Base-by-base conservation (phyloP, 441 rosid genomes). In the Mallotus japonicus region DNA sequence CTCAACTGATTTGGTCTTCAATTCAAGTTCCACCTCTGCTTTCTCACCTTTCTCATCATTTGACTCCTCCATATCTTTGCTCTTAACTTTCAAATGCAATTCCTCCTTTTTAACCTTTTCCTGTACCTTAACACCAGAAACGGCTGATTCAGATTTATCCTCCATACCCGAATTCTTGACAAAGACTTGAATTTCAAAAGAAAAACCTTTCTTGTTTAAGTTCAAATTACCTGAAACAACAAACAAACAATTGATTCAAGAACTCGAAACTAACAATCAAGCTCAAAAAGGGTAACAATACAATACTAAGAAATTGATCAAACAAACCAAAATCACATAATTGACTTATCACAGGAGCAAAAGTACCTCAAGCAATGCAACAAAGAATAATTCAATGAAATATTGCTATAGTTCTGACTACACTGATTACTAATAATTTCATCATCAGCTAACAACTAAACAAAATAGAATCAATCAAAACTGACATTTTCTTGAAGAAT, bases 1-100 rank as follows among this genome's bases (percentile, higher is more conserved):
- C 81, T 89, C 91, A 3, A 54, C 67, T 0, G 85, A 83, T 79
- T 86, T 87, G 19, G 82, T 77, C 80, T 87, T 82, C 79, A 83
- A 75, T 67, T 85, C 87, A 69, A 83, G 67, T 69, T 87, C 90
- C 63, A 76, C 67, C 81, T 81, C 80, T n/a, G 73, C 69, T 46
- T 84, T 82, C 62, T 81, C 84, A 59, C 71, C 82, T 60, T 87
- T 78, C 75, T 24, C 73, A 28, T 73, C 81, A 10, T 50, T 70
- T 32, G 81, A 28, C 32, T 1, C 8, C 62, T 79, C 80, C 73
- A 49, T 24, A 70, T 80, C 89, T 40, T 84, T 71, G 20, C 86
- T 68, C 83, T 90, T 83, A 65, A 85, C 34, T 76, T 79, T 84
- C 19, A 85, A 62, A 73, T 87, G 80, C 74, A 84, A 69, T 72